A percentile compares a stretch with the other conserved stretches of the same genome.
phyloP scores from a whole-genome alignment of 306 rosid genomes.

The Vigna hirtella region DNA sequence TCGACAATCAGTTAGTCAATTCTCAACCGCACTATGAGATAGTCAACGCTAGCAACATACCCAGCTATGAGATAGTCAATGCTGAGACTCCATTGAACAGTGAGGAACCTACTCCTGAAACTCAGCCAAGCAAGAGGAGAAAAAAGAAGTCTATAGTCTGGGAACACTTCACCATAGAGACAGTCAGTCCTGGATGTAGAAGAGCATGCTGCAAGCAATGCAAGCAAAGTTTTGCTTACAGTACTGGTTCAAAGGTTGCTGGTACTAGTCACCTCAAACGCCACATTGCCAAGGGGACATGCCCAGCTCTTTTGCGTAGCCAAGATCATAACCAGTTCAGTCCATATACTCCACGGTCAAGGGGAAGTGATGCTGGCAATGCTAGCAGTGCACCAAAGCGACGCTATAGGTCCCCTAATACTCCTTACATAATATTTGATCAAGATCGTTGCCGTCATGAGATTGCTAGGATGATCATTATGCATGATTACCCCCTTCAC shows the following conservation, averaged over 20 bases:
- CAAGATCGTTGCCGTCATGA: constrained; percentile 89
- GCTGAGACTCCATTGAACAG: constrained; percentile 48
- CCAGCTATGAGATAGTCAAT: constrained; percentile 55
- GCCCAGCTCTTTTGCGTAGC: constrained; percentile 72
- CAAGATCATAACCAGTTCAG: constrained; percentile 67
- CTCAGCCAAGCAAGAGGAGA: constrained; percentile 86
- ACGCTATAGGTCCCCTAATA: constrained; percentile 69
- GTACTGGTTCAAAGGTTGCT: constrained; percentile 94
- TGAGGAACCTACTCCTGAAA: constrained; percentile 63
- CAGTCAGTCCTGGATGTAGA: constrained; percentile 80
- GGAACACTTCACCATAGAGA: constrained; percentile 95
- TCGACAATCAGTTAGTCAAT: constrained; percentile 40
- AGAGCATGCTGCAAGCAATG: constrained; percentile 95
- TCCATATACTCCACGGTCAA: constrained; percentile 68
- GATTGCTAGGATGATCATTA: constrained; percentile 94
- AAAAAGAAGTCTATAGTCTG: constrained; percentile 90
- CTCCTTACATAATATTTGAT: constrained; percentile 74
- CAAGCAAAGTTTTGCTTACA: constrained; percentile 93
- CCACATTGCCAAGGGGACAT: constrained; percentile 91
- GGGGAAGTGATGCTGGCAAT: constrained; percentile 54
- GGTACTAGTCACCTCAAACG: constrained; percentile 98
- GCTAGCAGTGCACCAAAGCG: constrained; percentile 71
- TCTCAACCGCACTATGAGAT: constrained; percentile 49
- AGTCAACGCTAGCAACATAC: constrained; percentile 28
- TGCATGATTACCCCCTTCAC: constrained; percentile 98